These are phyloP conservation scores for Ophiostoma sp. DNA, from an alignment of 2,329 filamentous ascomycete genomes.

Conservation along the genomic window DNA sequence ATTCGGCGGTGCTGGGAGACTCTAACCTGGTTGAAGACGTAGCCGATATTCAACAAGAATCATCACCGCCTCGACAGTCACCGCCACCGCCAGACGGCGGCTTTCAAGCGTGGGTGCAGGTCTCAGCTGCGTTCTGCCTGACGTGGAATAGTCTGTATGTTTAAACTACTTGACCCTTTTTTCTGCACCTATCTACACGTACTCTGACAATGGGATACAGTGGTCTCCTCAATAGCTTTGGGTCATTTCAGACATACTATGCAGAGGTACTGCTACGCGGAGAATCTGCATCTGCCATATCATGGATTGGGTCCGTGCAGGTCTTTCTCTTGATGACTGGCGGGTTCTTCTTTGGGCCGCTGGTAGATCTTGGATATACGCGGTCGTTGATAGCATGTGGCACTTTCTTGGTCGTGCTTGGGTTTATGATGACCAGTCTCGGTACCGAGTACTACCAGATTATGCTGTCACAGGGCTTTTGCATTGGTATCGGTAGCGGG, in stretches of 20 bases:
- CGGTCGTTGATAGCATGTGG: constrained; percentile 35
- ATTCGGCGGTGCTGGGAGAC: background rate
- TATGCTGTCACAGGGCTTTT: constrained; percentile 51
- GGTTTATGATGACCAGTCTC: constrained; percentile 44
- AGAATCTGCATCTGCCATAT: constrained; percentile 36
- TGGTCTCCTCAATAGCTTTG: background rate
- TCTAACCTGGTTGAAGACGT: background rate
- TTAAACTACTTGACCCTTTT: background rate
- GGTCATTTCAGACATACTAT: constrained; percentile 2
- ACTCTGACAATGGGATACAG: background rate
- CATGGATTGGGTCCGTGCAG: constrained; percentile 48
- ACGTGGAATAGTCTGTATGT: constrained; percentile 19
- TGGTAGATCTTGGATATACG: constrained; percentile 41
- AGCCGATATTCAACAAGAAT: background rate
- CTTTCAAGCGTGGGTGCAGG: constrained; percentile 18
- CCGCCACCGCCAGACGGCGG: constrained; percentile 7
- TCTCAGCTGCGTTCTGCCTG: constrained; percentile 15
- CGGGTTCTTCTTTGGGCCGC: constrained; percentile 40
- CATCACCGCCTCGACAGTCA: background rate
- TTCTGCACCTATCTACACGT: background rate
- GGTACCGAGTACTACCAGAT: constrained; percentile 44
- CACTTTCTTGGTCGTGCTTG: constrained; percentile 41
- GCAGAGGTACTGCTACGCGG: background rate
- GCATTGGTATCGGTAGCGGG: constrained; percentile 51
- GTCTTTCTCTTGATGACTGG: constrained; percentile 40